Evolutionary conservation across 2,329 filamentous ascomycete genomes (phyloP), one percentile per base, ranked within the genome.

Genomic region (Pestalotiopsis sp.): DNA sequence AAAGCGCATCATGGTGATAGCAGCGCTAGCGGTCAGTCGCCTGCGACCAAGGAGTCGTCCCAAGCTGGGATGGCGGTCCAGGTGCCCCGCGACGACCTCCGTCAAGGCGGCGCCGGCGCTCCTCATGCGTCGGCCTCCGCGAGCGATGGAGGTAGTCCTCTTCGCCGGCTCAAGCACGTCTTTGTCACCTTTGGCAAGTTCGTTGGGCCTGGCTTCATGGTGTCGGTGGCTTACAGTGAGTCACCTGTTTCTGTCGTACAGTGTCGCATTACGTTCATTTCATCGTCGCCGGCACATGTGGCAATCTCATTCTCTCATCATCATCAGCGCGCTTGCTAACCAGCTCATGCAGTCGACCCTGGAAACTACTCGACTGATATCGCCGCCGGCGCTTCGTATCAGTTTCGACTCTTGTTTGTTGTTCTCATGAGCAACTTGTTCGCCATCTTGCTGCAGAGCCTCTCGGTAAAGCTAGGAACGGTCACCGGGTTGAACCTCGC

Each of bases 311-410:
- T 36, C 31, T 36, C 31, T 1, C 31, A 9, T 36, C 31, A 9
- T 36, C 31, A 36, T 9, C 31, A 1, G 17, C 14, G 25, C 17
- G 27, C 27, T 39, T 14, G 36, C 59, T 62, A 12, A 62, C 31
- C 31, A 17, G 5, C 11, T 13, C 4, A 13, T 49, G 4, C 64
- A 86, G 84, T 89, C 72, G 87, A 89, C 70, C 87, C 85, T 65
- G 89, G 89, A 69, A 93, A 93, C 78, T 93, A 93, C 76, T 85
- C 91, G 1, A 93, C 91, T 23, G 91, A 91, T 77, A 88, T 92
- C 62, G 87, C 89, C 7, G 91, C 91, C 61, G 91, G 91, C 66
- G 89, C 91, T 4, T 84, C 86, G 1, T 92, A 90, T 77, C 85
- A 85, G 68, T 93, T 90, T 81, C 84, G 83, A 56, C 84, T 93